These are phyloP conservation scores for Trichoderma harzianum DNA, from an alignment of 2,329 filamentous ascomycete species.

Conservation along the genomic window DNA sequence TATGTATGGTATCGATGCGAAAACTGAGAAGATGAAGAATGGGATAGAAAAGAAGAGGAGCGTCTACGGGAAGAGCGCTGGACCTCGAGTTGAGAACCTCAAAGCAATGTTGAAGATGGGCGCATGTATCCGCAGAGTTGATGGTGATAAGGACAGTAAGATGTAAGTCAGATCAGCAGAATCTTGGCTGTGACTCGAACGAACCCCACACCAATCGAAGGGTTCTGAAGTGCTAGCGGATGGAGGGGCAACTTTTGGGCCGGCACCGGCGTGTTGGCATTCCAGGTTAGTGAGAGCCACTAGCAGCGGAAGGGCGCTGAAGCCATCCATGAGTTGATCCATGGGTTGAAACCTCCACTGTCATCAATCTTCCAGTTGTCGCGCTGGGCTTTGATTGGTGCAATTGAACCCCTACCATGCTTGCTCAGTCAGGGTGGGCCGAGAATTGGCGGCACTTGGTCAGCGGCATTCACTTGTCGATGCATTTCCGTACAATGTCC, in stretches of 20 bases:
- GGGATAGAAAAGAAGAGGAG: neutral
- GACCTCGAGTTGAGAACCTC: neutral
- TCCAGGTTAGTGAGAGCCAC: neutral
- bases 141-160: neutral
- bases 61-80: neutral
- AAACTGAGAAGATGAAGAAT: neutral
- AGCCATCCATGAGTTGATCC: neutral
- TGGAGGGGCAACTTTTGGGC: neutral
- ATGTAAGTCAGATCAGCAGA: neutral
- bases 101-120: neutral
- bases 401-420: neutral
- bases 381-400: neutral
- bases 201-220: neutral
- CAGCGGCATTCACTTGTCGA: neutral
- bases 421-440: neutral
- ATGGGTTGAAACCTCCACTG: neutral
- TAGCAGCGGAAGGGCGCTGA: slow-evolving; percentile 2
- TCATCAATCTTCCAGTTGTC: neutral
- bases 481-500: neutral
- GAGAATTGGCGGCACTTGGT: neutral
- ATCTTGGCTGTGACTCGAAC: neutral
- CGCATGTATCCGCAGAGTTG: neutral
- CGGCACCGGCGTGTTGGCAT: slow-evolving; percentile 13
- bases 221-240: neutral
- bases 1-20: neutral